Evolutionary conservation across 352 stramenopile species (phyloP).

Genomic region (Pythium monospermum): DNA sequence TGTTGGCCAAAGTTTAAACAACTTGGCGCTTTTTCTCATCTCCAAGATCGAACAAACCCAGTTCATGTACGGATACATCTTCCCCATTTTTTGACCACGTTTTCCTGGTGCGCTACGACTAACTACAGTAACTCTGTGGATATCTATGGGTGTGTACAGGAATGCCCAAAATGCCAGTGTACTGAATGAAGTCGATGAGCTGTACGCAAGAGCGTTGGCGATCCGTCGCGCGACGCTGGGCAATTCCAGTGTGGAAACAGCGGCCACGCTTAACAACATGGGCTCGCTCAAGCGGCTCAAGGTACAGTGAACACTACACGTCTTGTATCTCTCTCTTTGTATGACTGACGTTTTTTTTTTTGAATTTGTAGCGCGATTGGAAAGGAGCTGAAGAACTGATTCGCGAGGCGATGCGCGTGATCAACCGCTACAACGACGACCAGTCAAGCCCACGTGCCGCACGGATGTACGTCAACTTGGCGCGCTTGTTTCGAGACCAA

Average conservation of each 20-base stretch:
- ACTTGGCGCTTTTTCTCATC: constrained; percentile 49
- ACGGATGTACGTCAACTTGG: constrained; percentile 68
- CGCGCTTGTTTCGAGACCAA: constrained; percentile 57
- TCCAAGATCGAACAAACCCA: constrained; percentile 2
- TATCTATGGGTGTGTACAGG: background rate
- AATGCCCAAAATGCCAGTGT: constrained; percentile 18
- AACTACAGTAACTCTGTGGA: background rate
- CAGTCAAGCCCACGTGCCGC: constrained; percentile 61
- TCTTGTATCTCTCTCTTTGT: too few relatives aligned
- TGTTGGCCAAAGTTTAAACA: constrained; percentile 77
- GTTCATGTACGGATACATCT: constrained; percentile 7
- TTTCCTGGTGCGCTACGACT: background rate
- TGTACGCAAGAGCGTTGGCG: constrained; percentile 50
- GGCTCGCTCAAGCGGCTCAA: constrained; percentile 71
- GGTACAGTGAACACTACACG: too few relatives aligned
- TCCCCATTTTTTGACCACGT: background rate
- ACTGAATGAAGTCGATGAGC: constrained; percentile 39
- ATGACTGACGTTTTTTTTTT: too few relatives aligned
- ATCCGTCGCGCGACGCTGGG: constrained; percentile 62
- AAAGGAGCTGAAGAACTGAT: constrained; percentile 60
- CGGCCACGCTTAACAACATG: constrained; percentile 75
- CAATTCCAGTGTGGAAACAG: constrained; percentile 72
- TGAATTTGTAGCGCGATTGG: constrained; percentile 37
- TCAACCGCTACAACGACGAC: constrained; percentile 66
- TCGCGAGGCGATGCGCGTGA: constrained; percentile 71